Percentiles rank a stretch among this genome's conserved stretches.
These are phyloP conservation scores for Neonectria hederae DNA, from an alignment of 2,329 filamentous ascomycete genomes.

Conservation along the genomic window DNA sequence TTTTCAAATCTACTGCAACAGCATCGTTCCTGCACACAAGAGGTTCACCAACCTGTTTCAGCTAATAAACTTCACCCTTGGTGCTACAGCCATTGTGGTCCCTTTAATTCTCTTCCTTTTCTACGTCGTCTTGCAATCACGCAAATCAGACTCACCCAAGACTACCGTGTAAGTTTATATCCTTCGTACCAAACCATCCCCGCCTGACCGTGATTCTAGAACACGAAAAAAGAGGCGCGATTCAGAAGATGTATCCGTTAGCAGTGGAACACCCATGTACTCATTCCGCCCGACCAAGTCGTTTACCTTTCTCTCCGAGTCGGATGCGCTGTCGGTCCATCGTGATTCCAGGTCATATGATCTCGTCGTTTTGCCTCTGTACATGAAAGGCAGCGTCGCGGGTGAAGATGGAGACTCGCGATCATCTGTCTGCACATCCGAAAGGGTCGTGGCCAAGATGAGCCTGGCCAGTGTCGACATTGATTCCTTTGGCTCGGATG, in stretches of 20 bases:
- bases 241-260: background rate
- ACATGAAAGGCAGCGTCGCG: constrained; percentile 18
- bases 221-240: background rate
- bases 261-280: constrained; percentile 8
- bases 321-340: constrained; percentile 13
- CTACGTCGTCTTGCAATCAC: background rate
- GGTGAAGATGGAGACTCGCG: constrained; percentile 17
- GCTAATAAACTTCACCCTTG: constrained; percentile 13
- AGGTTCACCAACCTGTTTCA: constrained; percentile 11
- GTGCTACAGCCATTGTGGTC: constrained; percentile 6
- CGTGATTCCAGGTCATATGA: constrained; percentile 13
- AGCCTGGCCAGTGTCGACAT: constrained; percentile 21
- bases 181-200: background rate
- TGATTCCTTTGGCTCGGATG: constrained; percentile 20
- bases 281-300: constrained; percentile 23
- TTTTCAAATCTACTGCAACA: constrained; percentile 22
- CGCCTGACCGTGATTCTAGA: background rate
- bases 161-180: background rate
- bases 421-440: constrained; percentile 16
- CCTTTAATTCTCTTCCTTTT: constrained; percentile 17
- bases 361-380: constrained; percentile 22
- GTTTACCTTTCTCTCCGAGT: constrained; percentile 18
- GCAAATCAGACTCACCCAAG: constrained; percentile 1
- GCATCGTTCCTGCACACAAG: constrained; percentile 2
- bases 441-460: constrained; percentile 20